Evolutionary conservation across 2,329 filamentous ascomycete genomes (phyloP).

Genomic region (Beauveria medogensis): DNA sequence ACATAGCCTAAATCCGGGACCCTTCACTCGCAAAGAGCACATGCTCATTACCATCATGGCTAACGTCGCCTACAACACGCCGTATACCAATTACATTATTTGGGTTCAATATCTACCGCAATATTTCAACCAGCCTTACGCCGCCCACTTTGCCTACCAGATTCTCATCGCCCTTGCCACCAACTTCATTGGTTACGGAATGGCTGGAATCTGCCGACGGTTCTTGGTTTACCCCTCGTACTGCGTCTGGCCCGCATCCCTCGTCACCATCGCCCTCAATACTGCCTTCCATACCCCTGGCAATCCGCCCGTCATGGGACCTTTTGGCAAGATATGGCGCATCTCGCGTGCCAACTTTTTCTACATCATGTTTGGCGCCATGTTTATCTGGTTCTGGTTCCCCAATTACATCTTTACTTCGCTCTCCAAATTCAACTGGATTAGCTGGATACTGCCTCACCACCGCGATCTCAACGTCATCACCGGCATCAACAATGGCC

Average conservation of each 20-base stretch:
- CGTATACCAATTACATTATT: conserved; percentile 48
- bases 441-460: conserved; percentile 46
- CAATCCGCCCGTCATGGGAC: conserved; percentile 32
- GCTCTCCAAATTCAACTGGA: conserved; percentile 47
- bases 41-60: conserved; percentile 56
- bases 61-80: conserved; percentile 46
- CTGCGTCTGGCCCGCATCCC: conserved; percentile 49
- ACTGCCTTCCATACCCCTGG: conserved; percentile 42
- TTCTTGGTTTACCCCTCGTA: conserved; percentile 49
- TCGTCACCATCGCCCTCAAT: conserved; percentile 48
- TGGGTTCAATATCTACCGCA: conserved; percentile 44
- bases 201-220: conserved; percentile 45
- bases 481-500: conserved; percentile 35
- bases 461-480: conserved; percentile 35
- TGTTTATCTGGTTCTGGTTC: conserved; percentile 54
- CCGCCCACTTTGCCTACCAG: conserved; percentile 44
- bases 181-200: conserved; percentile 52
- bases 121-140: conserved; percentile 48
- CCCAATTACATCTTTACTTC: conserved; percentile 46
- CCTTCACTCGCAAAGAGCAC: conserved; percentile 53
- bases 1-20: conserved; percentile 46
- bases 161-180: conserved; percentile 47
- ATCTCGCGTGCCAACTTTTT: conserved; percentile 47
- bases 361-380: conserved; percentile 38
- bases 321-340: conserved; percentile 35